These are phyloP conservation scores for Aspergillus oerlinghausenensis DNA, from an alignment of 2,329 filamentous ascomycete genomes.

Conservation along the genomic window DNA sequence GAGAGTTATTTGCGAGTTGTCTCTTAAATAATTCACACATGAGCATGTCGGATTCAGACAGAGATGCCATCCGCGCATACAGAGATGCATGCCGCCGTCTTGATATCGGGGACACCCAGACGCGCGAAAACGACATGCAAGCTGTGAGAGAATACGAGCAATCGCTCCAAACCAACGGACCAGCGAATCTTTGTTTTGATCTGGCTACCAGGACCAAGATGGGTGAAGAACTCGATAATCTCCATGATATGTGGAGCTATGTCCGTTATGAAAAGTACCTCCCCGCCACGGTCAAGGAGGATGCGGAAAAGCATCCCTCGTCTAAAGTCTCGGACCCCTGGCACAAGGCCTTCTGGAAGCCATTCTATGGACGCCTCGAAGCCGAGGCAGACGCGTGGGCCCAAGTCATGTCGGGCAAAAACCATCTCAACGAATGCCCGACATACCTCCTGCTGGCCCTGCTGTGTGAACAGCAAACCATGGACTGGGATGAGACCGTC, in stretches of 20 bases:
- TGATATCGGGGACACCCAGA: neutral
- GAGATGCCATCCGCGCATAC: conserved; percentile 3
- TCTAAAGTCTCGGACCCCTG: conserved; percentile 6
- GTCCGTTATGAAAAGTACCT: conserved; percentile 8
- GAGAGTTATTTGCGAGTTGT: conserved; percentile 6
- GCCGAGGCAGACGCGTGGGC: conserved; percentile 7
- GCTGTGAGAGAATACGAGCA: conserved; percentile 2
- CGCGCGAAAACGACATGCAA: neutral
- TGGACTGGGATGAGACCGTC: conserved; percentile 12
- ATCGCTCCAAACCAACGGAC: neutral
- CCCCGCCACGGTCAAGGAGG: conserved; percentile 1
- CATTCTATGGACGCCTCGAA: conserved; percentile 10
- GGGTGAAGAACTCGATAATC: conserved; percentile 12
- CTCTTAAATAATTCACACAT: conserved; percentile 1
- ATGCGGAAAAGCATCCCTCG: conserved; percentile 1
- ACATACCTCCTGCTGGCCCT: conserved; percentile 7
- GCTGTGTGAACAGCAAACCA: conserved; percentile 9
- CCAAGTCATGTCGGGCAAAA: conserved; percentile 2
- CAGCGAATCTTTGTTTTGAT: conserved; percentile 9
- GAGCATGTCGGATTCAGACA: neutral
- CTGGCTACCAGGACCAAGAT: conserved; percentile 11
- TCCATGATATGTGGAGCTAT: conserved; percentile 10
- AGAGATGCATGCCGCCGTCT: conserved; percentile 5
- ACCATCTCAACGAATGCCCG: conserved; percentile 8
- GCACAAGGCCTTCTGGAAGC: conserved; percentile 11